Base-by-base conservation (phyloP, 441 rosid genomes). In the Codiaeum variegatum region DNA sequence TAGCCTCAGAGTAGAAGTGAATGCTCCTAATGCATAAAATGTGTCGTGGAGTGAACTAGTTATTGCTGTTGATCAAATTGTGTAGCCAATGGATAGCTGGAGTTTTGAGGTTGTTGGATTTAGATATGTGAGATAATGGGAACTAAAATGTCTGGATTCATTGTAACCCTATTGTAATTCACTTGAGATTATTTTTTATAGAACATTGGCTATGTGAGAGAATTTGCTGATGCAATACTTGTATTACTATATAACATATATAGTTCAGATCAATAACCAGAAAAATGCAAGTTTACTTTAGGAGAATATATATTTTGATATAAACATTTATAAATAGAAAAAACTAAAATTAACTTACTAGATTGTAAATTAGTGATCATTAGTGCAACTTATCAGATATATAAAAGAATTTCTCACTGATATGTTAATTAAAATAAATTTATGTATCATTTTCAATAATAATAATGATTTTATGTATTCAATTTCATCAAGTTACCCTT, bases 31-130 rank as follows among this genome's bases (percentile, higher is more conserved):
- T n/a, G 88, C 68, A 88, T 80, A 76, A 83, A 89, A 49, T 87
- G 96, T 62, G 81, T 74, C 12, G 76, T 59, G 31, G 92, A 60
- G 26, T 83, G 96, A 38, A 87, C 62, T 74, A 81, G 88, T 10
- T 75, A 83, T 13, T 78, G 92, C 40, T 85, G 97, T 29, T 85
- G 97, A 49, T 88, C 96, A 34, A 79, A 76, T 26, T 85, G 94
- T 0, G 83, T 54, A 34, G 84, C 88, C 72, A 80, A 61, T 21
- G 83, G 68, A 81, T 84, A 90, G 40, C 81, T 78, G 12, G 88
- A 73, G 62, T 82, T 93, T 19, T 77, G 85, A 68, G 79, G 66
- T 18, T 73, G 82, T 44, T 79, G 90, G 44, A 71, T 79, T 6
- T 64, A 85, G 26, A 66, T 83, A 81, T 46, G 87, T 44, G 67